Evolutionary conservation across 2,329 filamentous ascomycete species (phyloP).

Genomic region (Colletotrichum sp.): DNA sequence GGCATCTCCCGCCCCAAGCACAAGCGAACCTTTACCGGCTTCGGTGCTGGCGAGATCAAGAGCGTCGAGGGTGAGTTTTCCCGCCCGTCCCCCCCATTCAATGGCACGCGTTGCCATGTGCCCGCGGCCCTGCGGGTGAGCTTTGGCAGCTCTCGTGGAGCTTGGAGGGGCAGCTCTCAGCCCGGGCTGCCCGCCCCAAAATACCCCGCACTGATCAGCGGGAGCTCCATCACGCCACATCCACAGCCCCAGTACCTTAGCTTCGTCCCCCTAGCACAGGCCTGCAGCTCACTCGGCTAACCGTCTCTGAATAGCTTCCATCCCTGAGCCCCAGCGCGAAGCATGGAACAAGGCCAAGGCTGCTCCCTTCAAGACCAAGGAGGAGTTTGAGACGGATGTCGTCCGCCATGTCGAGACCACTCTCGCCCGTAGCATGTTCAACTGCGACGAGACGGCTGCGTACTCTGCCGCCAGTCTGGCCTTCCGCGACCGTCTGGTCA

Average conservation of each 20-base stretch:
- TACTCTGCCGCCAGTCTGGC: conserved; percentile 92
- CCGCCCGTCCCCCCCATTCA: background rate
- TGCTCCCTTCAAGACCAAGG: conserved; percentile 75
- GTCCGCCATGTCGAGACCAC: conserved; percentile 97
- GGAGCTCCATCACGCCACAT: conserved; percentile 24
- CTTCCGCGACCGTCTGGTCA: conserved; percentile 89
- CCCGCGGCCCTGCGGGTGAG: background rate
- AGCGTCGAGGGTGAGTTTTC: conserved; percentile 76
- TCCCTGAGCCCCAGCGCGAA: conserved; percentile 86
- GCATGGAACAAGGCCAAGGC: conserved; percentile 73
- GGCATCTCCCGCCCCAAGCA: conserved; percentile 92
- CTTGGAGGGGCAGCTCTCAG: conserved; percentile 22
- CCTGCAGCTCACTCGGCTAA: background rate
- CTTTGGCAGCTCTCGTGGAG: conserved; percentile 19
- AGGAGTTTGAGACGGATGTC: conserved; percentile 86
- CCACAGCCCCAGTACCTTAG: conserved; percentile 8
- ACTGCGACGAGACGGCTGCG: conserved; percentile 93
- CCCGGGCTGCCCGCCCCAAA: conserved; percentile 22
- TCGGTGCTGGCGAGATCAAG: conserved; percentile 91
- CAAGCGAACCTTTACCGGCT: conserved; percentile 94
- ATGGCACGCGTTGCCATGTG: background rate
- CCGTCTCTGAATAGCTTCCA: conserved; percentile 61
- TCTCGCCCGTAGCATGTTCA: conserved; percentile 93
- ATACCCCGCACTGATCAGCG: conserved; percentile 28
- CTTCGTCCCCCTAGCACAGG: background rate